A percentile compares a stretch with the other conserved stretches of the same genome.
phyloP scores from a whole-genome alignment of 2,329 filamentous ascomycete species.

The Alternaria sp. region DNA sequence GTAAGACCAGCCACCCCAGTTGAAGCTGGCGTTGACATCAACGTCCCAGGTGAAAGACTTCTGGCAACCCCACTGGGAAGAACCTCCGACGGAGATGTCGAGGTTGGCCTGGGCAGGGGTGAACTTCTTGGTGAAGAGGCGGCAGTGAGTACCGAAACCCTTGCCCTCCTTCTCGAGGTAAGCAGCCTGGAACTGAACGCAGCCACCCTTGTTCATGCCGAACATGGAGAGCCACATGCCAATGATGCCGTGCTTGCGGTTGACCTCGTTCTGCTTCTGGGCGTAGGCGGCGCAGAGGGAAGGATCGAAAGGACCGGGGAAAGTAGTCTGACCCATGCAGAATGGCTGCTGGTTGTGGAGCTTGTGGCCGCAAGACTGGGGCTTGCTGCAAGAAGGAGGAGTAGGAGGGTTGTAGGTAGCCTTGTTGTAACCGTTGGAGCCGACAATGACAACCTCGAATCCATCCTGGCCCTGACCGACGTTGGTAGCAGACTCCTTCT shows the following conservation, averaged over 20 bases:
- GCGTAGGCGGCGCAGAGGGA: constrained; percentile 36
- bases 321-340: constrained; percentile 38
- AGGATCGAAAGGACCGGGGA: constrained; percentile 39
- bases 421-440: constrained; percentile 47
- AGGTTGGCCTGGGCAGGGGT: constrained; percentile 25
- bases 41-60: constrained; percentile 37
- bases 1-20: constrained; percentile 25
- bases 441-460: constrained; percentile 45
- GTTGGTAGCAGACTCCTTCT: constrained; percentile 32
- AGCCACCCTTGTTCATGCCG: constrained; percentile 32
- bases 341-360: constrained; percentile 35
- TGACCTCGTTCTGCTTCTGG: constrained; percentile 34
- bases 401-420: constrained; percentile 26
- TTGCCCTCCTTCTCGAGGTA: constrained; percentile 35
- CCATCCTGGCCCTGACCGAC: constrained; percentile 27
- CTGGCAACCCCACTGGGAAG: constrained; percentile 30
- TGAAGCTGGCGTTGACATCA: constrained; percentile 33
- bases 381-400: constrained; percentile 33
- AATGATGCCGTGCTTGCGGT: constrained; percentile 27
- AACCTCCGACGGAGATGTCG: constrained; percentile 26
- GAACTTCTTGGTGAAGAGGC: constrained; percentile 40
- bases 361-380: constrained; percentile 32
- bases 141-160: constrained; percentile 38
- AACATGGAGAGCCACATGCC: constrained; percentile 23
- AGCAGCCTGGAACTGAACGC: constrained; percentile 37